Conservation (phyloP, 306 rosid species). For the Cucumis melo region DNA sequence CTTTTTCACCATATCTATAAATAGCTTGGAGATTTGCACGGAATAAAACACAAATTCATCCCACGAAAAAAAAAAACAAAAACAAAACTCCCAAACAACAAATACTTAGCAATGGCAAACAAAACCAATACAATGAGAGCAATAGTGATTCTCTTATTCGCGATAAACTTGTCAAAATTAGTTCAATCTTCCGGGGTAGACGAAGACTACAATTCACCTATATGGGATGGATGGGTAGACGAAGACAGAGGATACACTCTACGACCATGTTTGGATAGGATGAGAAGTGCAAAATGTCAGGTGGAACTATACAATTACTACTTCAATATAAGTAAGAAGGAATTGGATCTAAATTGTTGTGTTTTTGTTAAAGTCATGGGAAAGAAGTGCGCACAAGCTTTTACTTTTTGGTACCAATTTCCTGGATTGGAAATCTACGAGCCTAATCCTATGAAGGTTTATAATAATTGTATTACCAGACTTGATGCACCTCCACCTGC, state of each 20-base stretch:
- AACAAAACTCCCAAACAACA: background rate
- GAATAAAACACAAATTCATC: background rate
- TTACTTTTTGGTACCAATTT: background rate
- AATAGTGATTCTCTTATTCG: background rate
- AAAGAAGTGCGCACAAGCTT: background rate
- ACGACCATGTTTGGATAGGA: background rate
- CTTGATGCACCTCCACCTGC: background rate
- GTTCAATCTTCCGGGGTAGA: background rate
- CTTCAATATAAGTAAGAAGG: background rate
- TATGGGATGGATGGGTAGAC: background rate
- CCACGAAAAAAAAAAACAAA: no score
- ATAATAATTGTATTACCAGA: background rate
- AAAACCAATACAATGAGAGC: background rate
- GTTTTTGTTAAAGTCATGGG: background rate
- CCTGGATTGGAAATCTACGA: background rate
- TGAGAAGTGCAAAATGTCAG: background rate
- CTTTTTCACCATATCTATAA: background rate
- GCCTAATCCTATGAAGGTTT: background rate
- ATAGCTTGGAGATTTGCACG: background rate
- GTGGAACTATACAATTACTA: background rate
- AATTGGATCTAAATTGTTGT: background rate
- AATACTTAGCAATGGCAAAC: background rate
- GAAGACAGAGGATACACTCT: background rate
- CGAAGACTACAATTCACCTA: background rate
- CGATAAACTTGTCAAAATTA: background rate